Base-by-base conservation (phyloP, 1,284 basidiomycete genomes). In the Heterobasidion occidentale region DNA sequence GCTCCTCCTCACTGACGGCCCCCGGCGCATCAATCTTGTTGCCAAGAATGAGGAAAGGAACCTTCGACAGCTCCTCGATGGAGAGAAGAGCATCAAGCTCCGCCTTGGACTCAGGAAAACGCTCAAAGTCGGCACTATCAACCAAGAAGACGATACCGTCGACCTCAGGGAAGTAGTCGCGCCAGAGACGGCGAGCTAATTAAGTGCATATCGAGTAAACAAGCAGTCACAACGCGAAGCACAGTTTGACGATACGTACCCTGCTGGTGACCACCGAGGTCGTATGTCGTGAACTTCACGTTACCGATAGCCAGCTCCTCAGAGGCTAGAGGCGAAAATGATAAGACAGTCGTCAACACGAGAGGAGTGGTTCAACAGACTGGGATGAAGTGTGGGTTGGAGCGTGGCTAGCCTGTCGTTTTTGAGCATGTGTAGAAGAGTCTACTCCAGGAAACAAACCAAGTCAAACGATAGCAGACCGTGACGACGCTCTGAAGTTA, bases 1-100 rank as follows among this genome's bases (percentile, higher is more conserved):
- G 79, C 73, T 99, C 94, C 70, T 99, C 96, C 76, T 99, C 97
- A 60, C 90, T 94, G 60, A 99, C 95, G 36, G 97, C 97, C 52
- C 94, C 94, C 6, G 88, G 85, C n/a, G 95, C 94, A 68, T 99
- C 97, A 67, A 99, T 99, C 84, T 99, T 99, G 85, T 99, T 99
- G 53, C 97, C 97, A 56, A 99, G 87, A 60, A 99, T 88, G 58
- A 99, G 84, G 90, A 99, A 99, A 55, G 97, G 97, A 36, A 99
- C 97, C 73, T 93, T 96, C 64, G 86, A 80, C 59, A 97, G 86
- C 67, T 94, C 88, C 73, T 99, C 96, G 67, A 99, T 99, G 47
- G 88, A 86, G 51, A 97, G 85, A 57, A 99, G 84, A 9, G 94
- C 90, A 70, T 99, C 97, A 51, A 99, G 86, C 76, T 99, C 97